Percentiles rank a stretch among this genome's conserved stretches.
Conservation (phyloP, 768 basidiomycete genomes). For the Mycena vulgaris region DNA sequence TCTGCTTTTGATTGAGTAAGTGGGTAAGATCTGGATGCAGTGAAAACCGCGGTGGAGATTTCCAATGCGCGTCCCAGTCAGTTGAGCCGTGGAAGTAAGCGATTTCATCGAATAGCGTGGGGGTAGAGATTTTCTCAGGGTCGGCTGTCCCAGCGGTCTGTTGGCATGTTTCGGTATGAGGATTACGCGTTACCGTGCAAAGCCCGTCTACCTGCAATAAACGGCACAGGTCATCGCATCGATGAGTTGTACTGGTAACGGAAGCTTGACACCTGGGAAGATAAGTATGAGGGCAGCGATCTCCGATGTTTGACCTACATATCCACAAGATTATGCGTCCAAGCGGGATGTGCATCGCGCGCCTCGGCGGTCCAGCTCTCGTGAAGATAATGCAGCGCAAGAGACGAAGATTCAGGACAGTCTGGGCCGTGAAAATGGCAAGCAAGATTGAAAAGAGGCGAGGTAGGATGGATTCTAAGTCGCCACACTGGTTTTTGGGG, state of each 20-base stretch:
- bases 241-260: not conserved
- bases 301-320: not conserved
- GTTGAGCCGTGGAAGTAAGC: conserved; percentile 32
- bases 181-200: not conserved
- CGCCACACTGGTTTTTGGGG: conserved; percentile 17
- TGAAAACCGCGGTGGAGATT: not conserved
- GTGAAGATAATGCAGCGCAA: conserved; percentile 15
- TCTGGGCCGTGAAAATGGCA: conserved; percentile 7
- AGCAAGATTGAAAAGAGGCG: not conserved
- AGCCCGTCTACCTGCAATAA: conserved; percentile 7
- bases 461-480: conserved; percentile 29
- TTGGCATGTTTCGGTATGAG: not conserved
- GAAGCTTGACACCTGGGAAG: conserved; percentile 5
- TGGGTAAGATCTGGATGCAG: conserved; percentile 1
- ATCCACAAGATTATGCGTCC: conserved; percentile 27
- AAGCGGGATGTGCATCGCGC: conserved; percentile 28
- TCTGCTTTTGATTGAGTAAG: conserved; percentile 11
- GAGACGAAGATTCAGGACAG: not conserved
- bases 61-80: conserved; percentile 31
- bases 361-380: conserved; percentile 28
- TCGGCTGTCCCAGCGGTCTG: not conserved
- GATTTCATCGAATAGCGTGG: conserved; percentile 24
- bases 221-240: conserved; percentile 21
- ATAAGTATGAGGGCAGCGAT: not conserved
- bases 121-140: not conserved